phyloP scores from a whole-genome alignment of 352 stramenopile species.

The Nothophytophthora sp. region DNA sequence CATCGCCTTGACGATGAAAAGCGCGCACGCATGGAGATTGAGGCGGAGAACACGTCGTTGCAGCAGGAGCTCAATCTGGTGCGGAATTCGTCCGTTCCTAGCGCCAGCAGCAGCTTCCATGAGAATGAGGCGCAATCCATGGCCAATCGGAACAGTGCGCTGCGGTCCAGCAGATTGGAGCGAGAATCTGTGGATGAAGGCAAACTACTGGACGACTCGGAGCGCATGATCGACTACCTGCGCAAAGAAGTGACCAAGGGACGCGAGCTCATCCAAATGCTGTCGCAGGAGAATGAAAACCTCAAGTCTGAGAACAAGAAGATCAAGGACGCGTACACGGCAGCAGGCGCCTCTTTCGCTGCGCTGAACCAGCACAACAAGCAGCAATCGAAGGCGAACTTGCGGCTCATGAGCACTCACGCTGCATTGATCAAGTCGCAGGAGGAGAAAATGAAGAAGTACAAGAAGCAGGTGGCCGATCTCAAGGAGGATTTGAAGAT shows the following conservation, averaged over 20 bases:
- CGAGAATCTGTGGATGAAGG: constrained; percentile 56
- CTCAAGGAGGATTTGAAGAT: constrained; percentile 83
- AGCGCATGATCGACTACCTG: constrained; percentile 85
- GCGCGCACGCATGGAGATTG: constrained; percentile 61
- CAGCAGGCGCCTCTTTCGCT: constrained; percentile 90
- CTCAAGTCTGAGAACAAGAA: constrained; percentile 89
- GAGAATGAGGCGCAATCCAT: constrained; percentile 40
- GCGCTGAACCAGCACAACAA: constrained; percentile 95
- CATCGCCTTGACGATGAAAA: constrained; percentile 82
- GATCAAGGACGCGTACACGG: constrained; percentile 93
- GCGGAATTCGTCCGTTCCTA: constrained; percentile 43
- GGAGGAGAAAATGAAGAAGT: constrained; percentile 91
- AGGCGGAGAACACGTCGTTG: constrained; percentile 73
- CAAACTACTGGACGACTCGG: constrained; percentile 80
- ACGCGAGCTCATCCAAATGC: constrained; percentile 61
- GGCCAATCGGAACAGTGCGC: constrained; percentile 16
- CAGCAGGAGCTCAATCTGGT: constrained; percentile 71
- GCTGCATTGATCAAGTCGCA: constrained; percentile 85
- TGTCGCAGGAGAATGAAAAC: constrained; percentile 78
- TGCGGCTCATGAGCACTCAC: constrained; percentile 89
- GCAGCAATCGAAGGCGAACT: constrained; percentile 91
- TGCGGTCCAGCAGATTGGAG: constrained; percentile 31
- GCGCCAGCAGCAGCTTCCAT: constrained; percentile 29
- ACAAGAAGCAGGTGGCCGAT: constrained; percentile 83
- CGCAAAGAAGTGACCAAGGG: constrained; percentile 79